Evolutionary conservation across 306 rosid species (phyloP), one percentile per base, ranked within the genome.

Genomic region (Cucurbita argyrosperma): DNA sequence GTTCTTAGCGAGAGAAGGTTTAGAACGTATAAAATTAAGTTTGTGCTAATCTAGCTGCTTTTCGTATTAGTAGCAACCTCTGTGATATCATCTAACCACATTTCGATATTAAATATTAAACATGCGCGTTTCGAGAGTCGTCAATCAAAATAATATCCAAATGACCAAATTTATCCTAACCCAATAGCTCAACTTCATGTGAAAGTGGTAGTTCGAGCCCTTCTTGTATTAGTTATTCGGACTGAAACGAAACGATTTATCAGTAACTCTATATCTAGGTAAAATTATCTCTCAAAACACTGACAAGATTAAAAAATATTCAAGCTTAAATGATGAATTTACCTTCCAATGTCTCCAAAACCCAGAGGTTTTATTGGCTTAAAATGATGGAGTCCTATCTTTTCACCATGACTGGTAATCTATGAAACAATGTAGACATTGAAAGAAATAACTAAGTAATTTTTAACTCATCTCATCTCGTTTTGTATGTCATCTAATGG

Each of bases 301-400:
- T 19, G 26, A 40, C 15, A 18, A 62, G 69, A 40, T 8, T 4
- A 38, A 11, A 38, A 45, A 16, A 60, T 60, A 60, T 4, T 40
- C 35, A 30, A 30, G 4, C 35, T 30, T 30, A 30, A 30, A 52
- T 46, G 42, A 75, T 19, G 40, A 61, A 26, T 60, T 40, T 87
- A 90, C 98, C 98, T 93, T 84, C 98, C 97, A 63, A 96, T 93
- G 78, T 90, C 96, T 78, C 98, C 98, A 78, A 88, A 86, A 62
- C 98, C 98, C 88, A 93, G 83, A 6, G 96, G 96, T 63, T 86
- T 90, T 66, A 93, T 78, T 10, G 97, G 96, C 78, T 78, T 79
- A 79, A 93, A 93, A 86, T 93, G 96, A 74, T 83, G 87, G 43
- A 93, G 84, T 62, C 97, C 92, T 84, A 93, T 68, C 68, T 80